A percentile compares a stretch with the other conserved stretches of the same genome.
Evolutionary conservation across 441 rosid genomes (phyloP).

Genomic region (Flueggea neowawraea): DNA sequence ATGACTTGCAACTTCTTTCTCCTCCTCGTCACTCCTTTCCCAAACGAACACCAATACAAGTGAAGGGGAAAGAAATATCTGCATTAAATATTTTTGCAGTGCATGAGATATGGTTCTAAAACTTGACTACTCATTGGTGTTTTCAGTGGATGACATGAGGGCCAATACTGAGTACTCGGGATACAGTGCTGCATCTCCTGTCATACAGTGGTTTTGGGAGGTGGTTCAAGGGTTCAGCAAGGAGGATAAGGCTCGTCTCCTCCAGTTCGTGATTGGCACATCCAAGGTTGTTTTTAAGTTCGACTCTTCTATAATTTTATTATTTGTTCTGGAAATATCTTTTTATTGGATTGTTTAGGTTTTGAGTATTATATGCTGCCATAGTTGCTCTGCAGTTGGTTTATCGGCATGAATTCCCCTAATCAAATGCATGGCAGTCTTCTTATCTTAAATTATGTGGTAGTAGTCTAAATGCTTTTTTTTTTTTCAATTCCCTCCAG

Average conservation of each 20-base stretch:
- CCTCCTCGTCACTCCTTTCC: no score
- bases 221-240: slow-evolving; percentile 92
- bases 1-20: not conserved
- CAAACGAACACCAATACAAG: no score
- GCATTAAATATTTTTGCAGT: not conserved
- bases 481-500: slow-evolving; percentile 28
- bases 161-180: slow-evolving; percentile 93
- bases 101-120: slow-evolving; percentile 6
- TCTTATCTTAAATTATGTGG: no score
- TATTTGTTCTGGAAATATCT: not conserved
- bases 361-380: no score
- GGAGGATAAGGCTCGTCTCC: slow-evolving; percentile 94
- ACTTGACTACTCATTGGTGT: slow-evolving; percentile 1
- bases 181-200: slow-evolving; percentile 83
- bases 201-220: slow-evolving; percentile 99
- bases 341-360: no score
- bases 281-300: slow-evolving; percentile 81
- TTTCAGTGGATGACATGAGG: slow-evolving; percentile 91
- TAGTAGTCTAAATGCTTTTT: no score
- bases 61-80: not conserved
- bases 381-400: not conserved
- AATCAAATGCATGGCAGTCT: no score
- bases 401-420: no score
- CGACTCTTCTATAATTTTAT: not conserved
- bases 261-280: slow-evolving; percentile 97